Percentiles rank a stretch among this genome's conserved stretches.
phyloP scores from a whole-genome alignment of 1,284 basidiomycete species.

The Xerocomus minutiporus region DNA sequence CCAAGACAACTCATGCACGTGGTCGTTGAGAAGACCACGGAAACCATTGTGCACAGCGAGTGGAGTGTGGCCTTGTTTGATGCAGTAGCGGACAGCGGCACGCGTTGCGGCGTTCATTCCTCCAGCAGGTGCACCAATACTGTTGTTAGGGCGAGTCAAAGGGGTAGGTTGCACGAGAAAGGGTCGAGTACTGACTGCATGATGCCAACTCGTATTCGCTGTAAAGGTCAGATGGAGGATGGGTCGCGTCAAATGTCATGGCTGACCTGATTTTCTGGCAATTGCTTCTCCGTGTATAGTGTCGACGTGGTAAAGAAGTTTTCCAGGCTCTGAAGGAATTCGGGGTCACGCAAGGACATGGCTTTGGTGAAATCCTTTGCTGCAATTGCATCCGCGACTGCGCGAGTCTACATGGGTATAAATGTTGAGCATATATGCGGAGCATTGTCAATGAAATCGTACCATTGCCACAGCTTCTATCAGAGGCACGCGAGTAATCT shows the following conservation, averaged over 20 bases:
- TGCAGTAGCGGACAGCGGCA: conserved; percentile 89
- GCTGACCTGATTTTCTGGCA: conserved; percentile 60
- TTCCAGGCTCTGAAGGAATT: conserved; percentile 84
- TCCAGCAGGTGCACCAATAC: conserved; percentile 94
- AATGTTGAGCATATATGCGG: conserved; percentile 7
- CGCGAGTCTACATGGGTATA: conserved; percentile 61
- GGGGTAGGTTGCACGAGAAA: neutral
- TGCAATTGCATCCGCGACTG: conserved; percentile 79
- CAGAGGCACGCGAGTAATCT: conserved; percentile 87
- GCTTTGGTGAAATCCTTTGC: conserved; percentile 85
- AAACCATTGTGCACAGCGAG: conserved; percentile 95
- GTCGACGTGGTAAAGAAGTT: conserved; percentile 77
- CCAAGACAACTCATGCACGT: conserved; percentile 87
- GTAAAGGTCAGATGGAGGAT: conserved; percentile 11
- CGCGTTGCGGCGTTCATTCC: conserved; percentile 99
- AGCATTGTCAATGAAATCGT: conserved; percentile 9
- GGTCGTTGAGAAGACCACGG: conserved; percentile 88
- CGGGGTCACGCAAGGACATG: conserved; percentile 85
- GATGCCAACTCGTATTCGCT: conserved; percentile 85
- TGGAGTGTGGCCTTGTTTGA: conserved; percentile 88
- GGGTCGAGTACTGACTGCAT: conserved; percentile 68
- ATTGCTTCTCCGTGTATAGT: conserved; percentile 53
- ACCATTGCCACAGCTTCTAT: conserved; percentile 91
- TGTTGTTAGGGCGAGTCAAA: conserved; percentile 30
- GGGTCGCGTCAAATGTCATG: conserved; percentile 1